These are phyloP conservation scores for Kalaharituber pfeilii DNA, from an alignment of 2,329 filamentous ascomycete species.

Conservation along the genomic window DNA sequence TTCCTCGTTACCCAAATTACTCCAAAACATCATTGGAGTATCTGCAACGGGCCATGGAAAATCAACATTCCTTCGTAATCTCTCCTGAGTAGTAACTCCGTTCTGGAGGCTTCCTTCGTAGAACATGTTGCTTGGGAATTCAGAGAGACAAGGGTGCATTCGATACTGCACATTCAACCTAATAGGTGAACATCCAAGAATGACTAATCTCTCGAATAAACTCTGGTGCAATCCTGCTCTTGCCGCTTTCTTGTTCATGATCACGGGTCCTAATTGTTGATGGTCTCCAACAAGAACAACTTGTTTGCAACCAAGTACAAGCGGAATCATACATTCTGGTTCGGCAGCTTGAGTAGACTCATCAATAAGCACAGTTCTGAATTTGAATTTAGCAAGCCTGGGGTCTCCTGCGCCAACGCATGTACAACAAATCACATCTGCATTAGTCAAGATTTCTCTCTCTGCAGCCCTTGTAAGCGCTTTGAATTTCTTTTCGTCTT, in stretches of 20 bases:
- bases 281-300: slow-evolving; percentile 97
- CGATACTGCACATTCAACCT: slow-evolving; percentile 94
- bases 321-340: slow-evolving; percentile 95
- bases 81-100: slow-evolving; percentile 75
- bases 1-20: slow-evolving; percentile 90
- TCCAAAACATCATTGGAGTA: slow-evolving; percentile 99
- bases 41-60: slow-evolving; percentile 94
- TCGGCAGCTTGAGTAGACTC: slow-evolving; percentile 97
- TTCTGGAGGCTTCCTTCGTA: slow-evolving; percentile 96
- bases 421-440: slow-evolving; percentile 96
- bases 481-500: slow-evolving; percentile 98
- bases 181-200: slow-evolving; percentile 76
- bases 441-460: slow-evolving; percentile 83
- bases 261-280: slow-evolving; percentile 92
- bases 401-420: slow-evolving; percentile 95
- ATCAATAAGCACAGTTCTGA: slow-evolving; percentile 92
- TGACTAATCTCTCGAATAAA: slow-evolving; percentile 90
- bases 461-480: slow-evolving; percentile 85
- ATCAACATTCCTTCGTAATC: slow-evolving; percentile 81
- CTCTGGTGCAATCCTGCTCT: slow-evolving; percentile 96
- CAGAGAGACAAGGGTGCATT: slow-evolving; percentile 94
- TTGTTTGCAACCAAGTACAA: slow-evolving; percentile 95
- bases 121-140: slow-evolving; percentile 99
- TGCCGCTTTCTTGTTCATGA: slow-evolving; percentile 99
- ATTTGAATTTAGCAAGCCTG: slow-evolving; percentile 90